Base-by-base conservation (phyloP, 164 flowering plant species). In the Vitis rotundifolia region DNA sequence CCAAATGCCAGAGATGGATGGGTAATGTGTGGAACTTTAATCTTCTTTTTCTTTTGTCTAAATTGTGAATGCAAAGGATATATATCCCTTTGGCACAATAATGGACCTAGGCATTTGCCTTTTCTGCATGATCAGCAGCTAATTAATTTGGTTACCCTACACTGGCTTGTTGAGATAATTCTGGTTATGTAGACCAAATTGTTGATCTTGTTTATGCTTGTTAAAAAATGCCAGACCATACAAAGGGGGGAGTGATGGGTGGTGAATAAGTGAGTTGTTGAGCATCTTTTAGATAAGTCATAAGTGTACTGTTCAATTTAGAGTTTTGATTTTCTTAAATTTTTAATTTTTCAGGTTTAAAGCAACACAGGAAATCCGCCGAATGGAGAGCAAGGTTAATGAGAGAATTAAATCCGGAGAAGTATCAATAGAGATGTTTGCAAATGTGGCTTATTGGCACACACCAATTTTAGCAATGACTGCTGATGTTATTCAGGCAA, bases 1-100 rank as follows among this genome's bases (percentile, higher is more conserved):
- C 68, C 98, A 93, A 61, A 95, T 95, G 99, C 99, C 99, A 49
- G 98, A 86, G 75, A 89, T 92, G 96, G 98, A 92, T 69, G 98
- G 99, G 97, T 92, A 84, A 75, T 70, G 4, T 14, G 10, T 0
- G 0, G 15, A 31, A 11, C 29, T 67, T 57, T 29, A 0, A 7
- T 47, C 22, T 65, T 13, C 31, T 49, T 71, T 12, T 63, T 53
- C 22, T 14, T 61, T 63, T 11, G 5, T 37, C 22, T 19, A 37
- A 8, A 15, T 3, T 47, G 65, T 26, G 9, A 9, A 48, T 11
- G 52, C 16, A 48, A 15, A n/a, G 5, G 11, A 8, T 9, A 37
- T 9, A 37, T 59, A 59, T 19, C 8, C 44, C 61, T 59, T 10
- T 8, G 37, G 37, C 44, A 26, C 12, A 18, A 26, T 59, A 22